Percentiles rank a stretch among this genome's conserved stretches.
phyloP scores from a whole-genome alignment of 257 asterid genomes.

The Przewalskia tangutica region DNA sequence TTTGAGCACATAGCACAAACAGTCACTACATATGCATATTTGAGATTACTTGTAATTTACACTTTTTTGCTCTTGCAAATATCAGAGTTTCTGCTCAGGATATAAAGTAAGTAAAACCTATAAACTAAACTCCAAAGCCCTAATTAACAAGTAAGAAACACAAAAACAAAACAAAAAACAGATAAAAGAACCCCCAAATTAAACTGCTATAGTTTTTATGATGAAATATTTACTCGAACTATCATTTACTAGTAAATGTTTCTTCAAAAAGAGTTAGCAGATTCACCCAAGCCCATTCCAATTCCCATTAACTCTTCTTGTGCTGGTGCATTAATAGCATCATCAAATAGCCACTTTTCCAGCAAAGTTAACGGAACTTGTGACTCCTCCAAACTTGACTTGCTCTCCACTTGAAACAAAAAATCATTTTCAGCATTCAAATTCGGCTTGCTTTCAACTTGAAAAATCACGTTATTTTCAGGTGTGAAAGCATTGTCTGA shows the following conservation, averaged over 20 bases:
- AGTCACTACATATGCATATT: not conserved
- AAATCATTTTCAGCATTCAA: not conserved
- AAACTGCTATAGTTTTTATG: not conserved
- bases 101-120: not conserved
- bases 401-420: not conserved
- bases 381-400: conserved; percentile 19
- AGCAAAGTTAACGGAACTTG: conserved; percentile 35
- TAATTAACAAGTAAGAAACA: not conserved
- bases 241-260: not conserved
- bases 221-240: not conserved
- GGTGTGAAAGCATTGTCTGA: not conserved
- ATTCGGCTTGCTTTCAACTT: conserved; percentile 7
- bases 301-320: conserved; percentile 2
- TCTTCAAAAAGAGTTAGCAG: conserved; percentile 1
- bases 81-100: not conserved
- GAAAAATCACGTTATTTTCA: not conserved
- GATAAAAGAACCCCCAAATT: not conserved
- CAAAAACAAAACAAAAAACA: too few species aligned
- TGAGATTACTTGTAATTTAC: not conserved
- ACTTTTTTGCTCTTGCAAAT: not conserved
- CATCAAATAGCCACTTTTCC: conserved; percentile 62
- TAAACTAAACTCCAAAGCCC: not conserved
- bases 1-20: not conserved
- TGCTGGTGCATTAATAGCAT: conserved; percentile 13
- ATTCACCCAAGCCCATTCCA: not conserved